These are phyloP conservation scores for Suillus bovinus DNA, from an alignment of 768 basidiomycete genomes.

Conservation along the genomic window DNA sequence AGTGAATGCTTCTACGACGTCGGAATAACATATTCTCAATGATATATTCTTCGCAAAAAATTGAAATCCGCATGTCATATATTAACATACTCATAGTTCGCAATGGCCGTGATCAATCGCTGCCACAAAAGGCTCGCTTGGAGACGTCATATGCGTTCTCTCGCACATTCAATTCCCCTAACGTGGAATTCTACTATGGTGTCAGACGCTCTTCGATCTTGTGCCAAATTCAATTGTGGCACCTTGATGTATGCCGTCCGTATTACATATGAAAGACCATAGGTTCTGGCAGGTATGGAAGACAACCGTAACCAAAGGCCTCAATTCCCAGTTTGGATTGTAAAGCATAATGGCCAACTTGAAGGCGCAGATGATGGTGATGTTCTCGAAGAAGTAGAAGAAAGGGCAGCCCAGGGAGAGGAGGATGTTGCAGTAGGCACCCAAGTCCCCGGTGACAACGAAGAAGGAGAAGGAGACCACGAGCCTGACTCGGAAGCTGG, in stretches of 20 bases:
- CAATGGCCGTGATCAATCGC: not conserved
- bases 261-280: too few relatives aligned
- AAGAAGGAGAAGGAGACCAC: not conserved
- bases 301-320: too few relatives aligned
- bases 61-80: not conserved
- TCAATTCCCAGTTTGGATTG: not conserved
- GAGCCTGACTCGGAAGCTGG: not conserved
- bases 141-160: conserved; percentile 2
- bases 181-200: not conserved
- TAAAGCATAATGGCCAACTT: not conserved
- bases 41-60: not conserved
- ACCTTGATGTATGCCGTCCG: too few relatives aligned
- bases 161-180: not conserved
- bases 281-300: too few relatives aligned
- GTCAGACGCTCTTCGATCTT: too few relatives aligned
- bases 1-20: too few relatives aligned
- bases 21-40: too few relatives aligned
- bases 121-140: not conserved
- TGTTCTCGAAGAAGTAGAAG: not conserved
- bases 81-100: too few relatives aligned
- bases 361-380: not conserved
- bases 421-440: not conserved
- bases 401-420: not conserved
- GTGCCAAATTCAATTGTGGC: conserved; percentile 2
- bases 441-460: not conserved